Evolutionary conservation across 2,329 filamentous ascomycete genomes (phyloP).

Genomic region (Xylariaceae sp.): DNA sequence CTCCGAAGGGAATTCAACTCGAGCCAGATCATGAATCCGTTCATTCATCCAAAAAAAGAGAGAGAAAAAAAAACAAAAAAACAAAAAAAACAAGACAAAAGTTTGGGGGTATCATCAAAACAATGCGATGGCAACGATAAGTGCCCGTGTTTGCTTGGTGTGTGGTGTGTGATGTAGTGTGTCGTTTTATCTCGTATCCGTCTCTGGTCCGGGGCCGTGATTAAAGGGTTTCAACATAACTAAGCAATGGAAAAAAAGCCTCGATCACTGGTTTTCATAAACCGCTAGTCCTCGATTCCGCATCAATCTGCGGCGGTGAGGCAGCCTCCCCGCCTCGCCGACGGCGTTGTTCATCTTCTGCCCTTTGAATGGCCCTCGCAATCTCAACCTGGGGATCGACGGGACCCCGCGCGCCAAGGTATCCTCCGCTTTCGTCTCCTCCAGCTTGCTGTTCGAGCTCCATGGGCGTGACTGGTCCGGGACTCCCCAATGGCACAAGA

Average conservation of each 20-base stretch:
- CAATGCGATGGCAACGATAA: constrained; percentile 6
- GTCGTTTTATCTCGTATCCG: too few relatives aligned
- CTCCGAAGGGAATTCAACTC: too few relatives aligned
- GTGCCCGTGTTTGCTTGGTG: constrained; percentile 7
- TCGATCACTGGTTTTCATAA: constrained; percentile 22
- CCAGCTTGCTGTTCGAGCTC: constrained; percentile 52
- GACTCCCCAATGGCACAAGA: constrained; percentile 52
- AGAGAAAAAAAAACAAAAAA: constrained; percentile 5
- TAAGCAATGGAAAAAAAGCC: too few relatives aligned
- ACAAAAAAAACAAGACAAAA: constrained; percentile 6
- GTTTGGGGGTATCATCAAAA: constrained; percentile 14
- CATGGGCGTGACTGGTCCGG: constrained; percentile 60
- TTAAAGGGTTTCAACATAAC: too few relatives aligned
- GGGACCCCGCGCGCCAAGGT: constrained; percentile 34
- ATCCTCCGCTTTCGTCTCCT: constrained; percentile 33
- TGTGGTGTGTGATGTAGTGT: background rate
- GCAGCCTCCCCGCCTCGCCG: constrained; percentile 32
- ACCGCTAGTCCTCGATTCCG: constrained; percentile 24
- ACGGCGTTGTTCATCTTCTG: constrained; percentile 32
- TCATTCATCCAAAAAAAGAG: too few relatives aligned
- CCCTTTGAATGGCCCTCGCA: constrained; percentile 27
- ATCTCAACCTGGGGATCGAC: constrained; percentile 26
- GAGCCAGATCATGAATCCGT: too few relatives aligned
- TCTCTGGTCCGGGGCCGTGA: too few relatives aligned
- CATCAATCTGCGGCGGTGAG: constrained; percentile 31